These are phyloP conservation scores for Saccharomyces jurei DNA, from an alignment of 805 yeast species.

Conservation along the genomic window DNA sequence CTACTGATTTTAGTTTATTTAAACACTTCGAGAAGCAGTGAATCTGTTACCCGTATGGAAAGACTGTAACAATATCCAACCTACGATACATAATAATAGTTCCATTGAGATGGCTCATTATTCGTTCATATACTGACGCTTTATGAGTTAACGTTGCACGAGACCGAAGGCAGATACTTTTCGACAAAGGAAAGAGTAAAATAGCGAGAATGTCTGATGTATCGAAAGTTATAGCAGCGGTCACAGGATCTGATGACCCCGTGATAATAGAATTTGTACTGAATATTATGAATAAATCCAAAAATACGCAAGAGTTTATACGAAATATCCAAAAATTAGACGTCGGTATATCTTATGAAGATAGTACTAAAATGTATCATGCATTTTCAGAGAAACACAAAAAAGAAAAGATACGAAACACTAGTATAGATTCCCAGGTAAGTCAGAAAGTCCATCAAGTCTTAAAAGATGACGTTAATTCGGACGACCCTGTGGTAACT, in stretches of 20 bases:
- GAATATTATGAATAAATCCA: slow-evolving; percentile 31
- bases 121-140: neutral
- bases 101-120: neutral
- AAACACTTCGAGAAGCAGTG: neutral
- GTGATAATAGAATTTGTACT: slow-evolving; percentile 41
- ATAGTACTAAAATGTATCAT: slow-evolving; percentile 9
- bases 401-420: neutral
- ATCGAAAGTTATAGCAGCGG: slow-evolving; percentile 8
- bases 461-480: slow-evolving; percentile 8
- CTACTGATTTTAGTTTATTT: neutral
- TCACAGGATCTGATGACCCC: slow-evolving; percentile 35
- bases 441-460: slow-evolving; percentile 1
- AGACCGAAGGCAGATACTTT: neutral
- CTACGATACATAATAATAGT: neutral
- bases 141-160: neutral
- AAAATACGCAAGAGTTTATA: slow-evolving; percentile 30
- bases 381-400: slow-evolving; percentile 1
- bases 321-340: slow-evolving; percentile 36
- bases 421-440: slow-evolving; percentile 2
- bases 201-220: neutral
- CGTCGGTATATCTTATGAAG: slow-evolving; percentile 29
- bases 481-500: slow-evolving; percentile 18
- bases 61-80: neutral
- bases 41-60: neutral
- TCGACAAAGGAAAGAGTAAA: neutral